Base-by-base conservation (phyloP, 2,329 filamentous ascomycete species). In the Plenodomus tracheiphilus region DNA sequence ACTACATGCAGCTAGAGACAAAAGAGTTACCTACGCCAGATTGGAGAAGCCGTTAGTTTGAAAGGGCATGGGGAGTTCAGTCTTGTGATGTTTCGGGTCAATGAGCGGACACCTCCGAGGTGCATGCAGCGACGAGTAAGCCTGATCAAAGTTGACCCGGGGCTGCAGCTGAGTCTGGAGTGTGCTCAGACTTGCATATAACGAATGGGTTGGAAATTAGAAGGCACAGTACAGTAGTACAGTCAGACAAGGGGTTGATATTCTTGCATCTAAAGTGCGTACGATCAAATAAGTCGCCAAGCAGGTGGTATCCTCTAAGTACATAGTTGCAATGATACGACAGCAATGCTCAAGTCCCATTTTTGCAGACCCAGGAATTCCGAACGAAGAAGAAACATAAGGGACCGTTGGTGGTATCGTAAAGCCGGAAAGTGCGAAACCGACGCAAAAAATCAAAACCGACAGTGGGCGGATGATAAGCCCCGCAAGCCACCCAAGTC, bases 201-300 rank as follows among this genome's bases (percentile, higher is more conserved):
- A 10, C 13, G 35, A 37, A 20, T 9, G 18, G 35, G 4, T 6
- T 17, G 32, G 13, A 36, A 17, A 36, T 5, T n/a, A 13, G n/a
- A n/a, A n/a, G n/a, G n/a, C 6, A 37, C 16, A 37, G 35, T 18
- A 37, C 35, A 10, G 18, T 4, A 17, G 8, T 20, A 15, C 6
- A 37, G 18, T n/a, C 34, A 18, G 13, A 9, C 47, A 49, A 43
- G 36, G 42, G 46, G 51, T 34, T 58, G 44, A 52, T 56, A 50
- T 60, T 64, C 59, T 50, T 64, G 43, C 43, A 51, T 60, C 53
- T 60, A 60, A 43, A 15, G 49, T 58, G 51, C 43, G 39, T 51
- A 36, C 55, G 51, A 49, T 46, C 37, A 53, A 47, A 41, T 48
- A 46, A 45, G 18, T 56, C 47, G 56, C 53, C 50, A 58, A 53